A percentile compares a stretch with the other conserved stretches of the same genome.
Conservation (phyloP, 495 filamentous ascomycete species). For the Lineolata rhizophorae region DNA sequence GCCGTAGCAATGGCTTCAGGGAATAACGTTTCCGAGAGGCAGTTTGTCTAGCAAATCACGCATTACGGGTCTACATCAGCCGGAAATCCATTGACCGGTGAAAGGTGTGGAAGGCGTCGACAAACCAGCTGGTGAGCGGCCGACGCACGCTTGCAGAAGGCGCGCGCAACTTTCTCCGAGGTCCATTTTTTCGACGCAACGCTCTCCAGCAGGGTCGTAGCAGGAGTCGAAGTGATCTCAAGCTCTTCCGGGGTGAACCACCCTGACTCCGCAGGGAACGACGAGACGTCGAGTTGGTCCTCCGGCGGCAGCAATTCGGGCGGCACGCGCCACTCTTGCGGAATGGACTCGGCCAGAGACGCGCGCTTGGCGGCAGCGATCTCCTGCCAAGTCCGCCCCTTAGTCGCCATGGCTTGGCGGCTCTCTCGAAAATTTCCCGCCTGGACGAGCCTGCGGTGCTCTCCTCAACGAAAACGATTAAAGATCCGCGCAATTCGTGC, state of each 20-base stretch:
- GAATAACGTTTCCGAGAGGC: slow-evolving; percentile 46
- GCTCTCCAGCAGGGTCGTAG: slow-evolving; percentile 5
- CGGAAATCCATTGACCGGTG: neutral
- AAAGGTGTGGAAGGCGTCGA: neutral
- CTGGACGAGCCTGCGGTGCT: too few species aligned
- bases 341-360: slow-evolving; percentile 16
- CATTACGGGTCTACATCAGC: too few species aligned
- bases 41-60: slow-evolving; percentile 27
- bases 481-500: too few species aligned
- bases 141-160: slow-evolving; percentile 12
- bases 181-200: slow-evolving; percentile 3
- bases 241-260: slow-evolving; percentile 13
- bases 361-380: slow-evolving; percentile 19
- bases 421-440: slow-evolving; percentile 10
- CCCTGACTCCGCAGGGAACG: slow-evolving; percentile 18
- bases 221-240: slow-evolving; percentile 7
- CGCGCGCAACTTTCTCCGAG: slow-evolving; percentile 6
- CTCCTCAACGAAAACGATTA: too few species aligned
- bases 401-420: neutral
- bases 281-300: slow-evolving; percentile 19
- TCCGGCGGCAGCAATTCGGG: slow-evolving; percentile 17
- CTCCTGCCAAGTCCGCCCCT: too few species aligned
- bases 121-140: slow-evolving; percentile 11
- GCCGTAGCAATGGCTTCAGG: slow-evolving; percentile 34
- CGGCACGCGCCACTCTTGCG: slow-evolving; percentile 21